Conservation (phyloP, 148 eudicot genomes). For the Rheum nobile region DNA sequence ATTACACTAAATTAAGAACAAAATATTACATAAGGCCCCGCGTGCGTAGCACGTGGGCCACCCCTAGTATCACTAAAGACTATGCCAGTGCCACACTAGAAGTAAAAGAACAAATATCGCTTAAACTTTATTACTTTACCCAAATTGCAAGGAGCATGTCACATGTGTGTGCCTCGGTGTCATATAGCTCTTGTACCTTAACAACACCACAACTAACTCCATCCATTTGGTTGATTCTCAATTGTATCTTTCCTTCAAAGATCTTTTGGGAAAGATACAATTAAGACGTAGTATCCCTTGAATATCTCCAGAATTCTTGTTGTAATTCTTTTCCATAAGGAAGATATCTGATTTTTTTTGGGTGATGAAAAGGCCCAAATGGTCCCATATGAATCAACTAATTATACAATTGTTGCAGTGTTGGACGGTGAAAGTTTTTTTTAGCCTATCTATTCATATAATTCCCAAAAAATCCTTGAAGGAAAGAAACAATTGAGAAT, state of each 20-base stretch:
- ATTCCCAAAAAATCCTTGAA: background rate
- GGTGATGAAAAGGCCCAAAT: background rate
- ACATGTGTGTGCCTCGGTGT: background rate
- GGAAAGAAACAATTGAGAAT: background rate
- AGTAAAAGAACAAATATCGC: background rate
- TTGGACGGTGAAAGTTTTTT: background rate
- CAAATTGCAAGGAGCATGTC: background rate
- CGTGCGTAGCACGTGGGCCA: no score
- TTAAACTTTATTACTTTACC: background rate
- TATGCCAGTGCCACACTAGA: background rate
- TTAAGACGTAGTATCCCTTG: background rate
- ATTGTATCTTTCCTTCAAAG: background rate
- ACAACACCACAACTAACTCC: background rate
- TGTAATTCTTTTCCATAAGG: background rate
- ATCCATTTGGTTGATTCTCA: background rate
- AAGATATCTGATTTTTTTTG: background rate
- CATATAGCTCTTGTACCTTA: background rate
- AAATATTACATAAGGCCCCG: no score
- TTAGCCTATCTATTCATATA: background rate
- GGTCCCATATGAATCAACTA: background rate
- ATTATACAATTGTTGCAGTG: background rate
- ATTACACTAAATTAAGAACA: no score
- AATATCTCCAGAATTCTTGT: background rate
- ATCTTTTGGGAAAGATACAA: background rate
- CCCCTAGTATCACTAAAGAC: no score